Conservation (phyloP, 169 alveolate species). For the Plasmodium inui region DNA sequence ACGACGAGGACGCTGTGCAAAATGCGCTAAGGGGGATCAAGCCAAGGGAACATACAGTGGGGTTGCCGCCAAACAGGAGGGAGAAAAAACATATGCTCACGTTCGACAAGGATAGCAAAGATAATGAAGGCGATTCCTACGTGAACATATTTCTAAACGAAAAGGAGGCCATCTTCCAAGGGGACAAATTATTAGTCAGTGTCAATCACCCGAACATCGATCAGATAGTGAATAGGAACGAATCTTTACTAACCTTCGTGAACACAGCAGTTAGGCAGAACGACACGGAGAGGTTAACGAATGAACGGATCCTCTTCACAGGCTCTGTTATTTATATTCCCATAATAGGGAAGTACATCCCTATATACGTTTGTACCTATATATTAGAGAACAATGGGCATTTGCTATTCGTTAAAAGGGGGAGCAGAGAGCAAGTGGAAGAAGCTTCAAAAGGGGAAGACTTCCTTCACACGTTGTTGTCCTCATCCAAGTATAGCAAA, state of each 20-base stretch:
- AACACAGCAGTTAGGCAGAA: not conserved
- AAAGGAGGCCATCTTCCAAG: slow-evolving; percentile 13
- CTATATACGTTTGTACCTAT: slow-evolving; percentile 75
- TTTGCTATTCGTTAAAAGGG: slow-evolving; percentile 40
- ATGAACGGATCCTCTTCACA: slow-evolving; percentile 37
- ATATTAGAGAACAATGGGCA: slow-evolving; percentile 39
- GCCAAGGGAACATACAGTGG: not conserved
- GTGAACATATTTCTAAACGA: slow-evolving; percentile 38
- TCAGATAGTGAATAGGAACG: slow-evolving; percentile 17
- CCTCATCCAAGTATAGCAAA: slow-evolving; percentile 36
- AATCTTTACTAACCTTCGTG: slow-evolving; percentile 6
- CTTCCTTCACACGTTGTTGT: not conserved
- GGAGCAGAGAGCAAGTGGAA: not conserved
- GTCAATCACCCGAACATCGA: slow-evolving; percentile 52
- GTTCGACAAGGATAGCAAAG: not conserved
- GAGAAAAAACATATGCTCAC: not conserved
- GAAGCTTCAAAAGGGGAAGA: not conserved
- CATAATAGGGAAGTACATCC: slow-evolving; percentile 49
- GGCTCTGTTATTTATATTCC: slow-evolving; percentile 76
- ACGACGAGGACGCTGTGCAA: not conserved
- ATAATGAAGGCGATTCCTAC: not conserved
- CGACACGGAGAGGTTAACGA: slow-evolving; percentile 34
- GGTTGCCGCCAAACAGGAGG: not conserved
- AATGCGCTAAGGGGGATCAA: not conserved
- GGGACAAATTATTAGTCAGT: slow-evolving; percentile 52